Base-by-base conservation (phyloP, 148 eudicot species). In the Oxyria digyna region DNA sequence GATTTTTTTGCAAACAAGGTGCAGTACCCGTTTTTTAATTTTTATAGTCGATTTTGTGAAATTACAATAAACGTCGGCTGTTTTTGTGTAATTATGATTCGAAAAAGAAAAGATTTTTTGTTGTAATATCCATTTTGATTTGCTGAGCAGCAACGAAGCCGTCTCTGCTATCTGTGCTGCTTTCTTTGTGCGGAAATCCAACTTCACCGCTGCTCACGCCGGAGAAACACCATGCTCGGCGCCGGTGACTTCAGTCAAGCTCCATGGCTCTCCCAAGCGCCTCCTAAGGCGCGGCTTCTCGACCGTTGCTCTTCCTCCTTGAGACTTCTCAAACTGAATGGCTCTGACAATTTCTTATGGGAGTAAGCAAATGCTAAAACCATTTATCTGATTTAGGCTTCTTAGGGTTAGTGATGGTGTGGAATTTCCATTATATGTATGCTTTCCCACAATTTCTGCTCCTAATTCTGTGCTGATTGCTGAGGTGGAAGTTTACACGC, bases 241-340 rank as follows among this genome's bases (percentile, higher is more conserved):
- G 38, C 65, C 65, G 65, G 65, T n/a, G 65, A 59, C 65, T 26
- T 59, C 65, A 17, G 65, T 6, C 62, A 55, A 55, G 62, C 62
- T 27, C 62, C 62, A 23, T 55, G 62, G 62, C 62, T 55, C 65
- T 59, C 38, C 37, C 65, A 59, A 18, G 65, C 65, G 0, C 65
- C 38, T 15, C 18, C 65, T 20, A 59, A 59, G 65, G 65, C 38
- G 20, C 65, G 65, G 37, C 9, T 11, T 54, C 38, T 59, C 65
- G 35, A 59, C 65, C 65, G 65, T 31, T 59, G 38, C 38, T 59
- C 65, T 29, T 59, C 65, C 20, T 59, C 65, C 65, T 31, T 27
- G 18, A 59, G 65, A 29, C 65, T 59, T 59, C 20, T 59, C 65
- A 59, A 29, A 29, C 18, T 59, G 37, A 59, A 59, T 38, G 29